These are phyloP conservation scores for Gelatoporia subvermispora DNA, from an alignment of 768 basidiomycete species.

Conservation along the genomic window DNA sequence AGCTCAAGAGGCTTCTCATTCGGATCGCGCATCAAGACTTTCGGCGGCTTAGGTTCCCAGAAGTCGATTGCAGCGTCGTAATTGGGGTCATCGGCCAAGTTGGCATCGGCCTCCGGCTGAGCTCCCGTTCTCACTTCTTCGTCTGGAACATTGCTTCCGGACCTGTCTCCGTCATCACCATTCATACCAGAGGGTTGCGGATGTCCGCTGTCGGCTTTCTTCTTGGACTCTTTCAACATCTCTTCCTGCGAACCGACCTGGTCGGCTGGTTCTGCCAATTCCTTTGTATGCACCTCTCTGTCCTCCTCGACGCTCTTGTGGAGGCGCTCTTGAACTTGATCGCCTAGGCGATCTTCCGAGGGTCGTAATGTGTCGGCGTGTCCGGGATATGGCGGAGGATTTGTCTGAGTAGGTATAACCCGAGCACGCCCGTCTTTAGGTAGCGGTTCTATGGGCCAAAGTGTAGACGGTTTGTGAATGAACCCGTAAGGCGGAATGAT, in stretches of 20 bases:
- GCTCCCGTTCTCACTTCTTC: no score
- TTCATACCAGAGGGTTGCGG: background rate
- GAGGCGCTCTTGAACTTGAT: slow-evolving; percentile 11
- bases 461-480: slow-evolving; percentile 50
- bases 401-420: slow-evolving; percentile 31
- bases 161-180: background rate
- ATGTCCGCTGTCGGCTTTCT: background rate
- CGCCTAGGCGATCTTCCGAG: slow-evolving; percentile 18
- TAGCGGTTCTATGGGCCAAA: slow-evolving; percentile 50
- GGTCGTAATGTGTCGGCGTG: slow-evolving; percentile 45
- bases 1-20: slow-evolving; percentile 41
- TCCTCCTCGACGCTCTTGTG: slow-evolving; percentile 17
- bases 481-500: slow-evolving; percentile 64
- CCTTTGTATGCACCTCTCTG: slow-evolving; percentile 12
- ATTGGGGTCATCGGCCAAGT: slow-evolving; percentile 5
- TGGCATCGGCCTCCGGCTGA: background rate
- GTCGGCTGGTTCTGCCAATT: slow-evolving; percentile 10
- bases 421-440: slow-evolving; percentile 26
- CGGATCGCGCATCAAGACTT: slow-evolving; percentile 48
- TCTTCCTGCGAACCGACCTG: slow-evolving; percentile 9
- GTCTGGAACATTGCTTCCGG: background rate
- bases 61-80: slow-evolving; percentile 20
- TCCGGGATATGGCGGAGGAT: slow-evolving; percentile 44
- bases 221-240: slow-evolving; percentile 9
- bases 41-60: slow-evolving; percentile 53